Evolutionary conservation across 495 filamentous ascomycete species (phyloP), one percentile per base, ranked within the genome.

Genomic region (Podospora fimiseda): DNA sequence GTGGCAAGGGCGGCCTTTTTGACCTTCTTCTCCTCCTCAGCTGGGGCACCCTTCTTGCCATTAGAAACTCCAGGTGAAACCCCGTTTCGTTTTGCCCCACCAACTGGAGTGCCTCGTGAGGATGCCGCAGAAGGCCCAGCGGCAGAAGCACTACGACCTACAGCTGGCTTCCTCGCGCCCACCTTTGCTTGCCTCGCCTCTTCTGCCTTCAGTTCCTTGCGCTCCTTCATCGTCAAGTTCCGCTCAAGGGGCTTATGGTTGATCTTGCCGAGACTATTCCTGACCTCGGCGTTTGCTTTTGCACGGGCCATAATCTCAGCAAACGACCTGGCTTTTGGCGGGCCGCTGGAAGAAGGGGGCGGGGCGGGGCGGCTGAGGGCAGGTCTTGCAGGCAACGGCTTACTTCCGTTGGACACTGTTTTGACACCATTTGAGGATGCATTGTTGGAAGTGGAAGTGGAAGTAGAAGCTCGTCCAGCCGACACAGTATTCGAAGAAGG

Each of bases 271-370:
- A 79, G 67, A 23, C 72, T 66, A 15, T 68, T 70, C 59, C 74
- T 67, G 7, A 60, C 63, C 36, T 63, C 68, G 54, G 83, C 68
- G 38, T 71, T 76, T 39, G 73, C 76, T 60, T 82, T 75, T 7
- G 80, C 86, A 51, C 81, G 74, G 16, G 79, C 81, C 74, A 90
- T 78, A 51, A 88, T 85, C 55, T 86, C 83, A 41, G 76, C 76
- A 60, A 73, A 90, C 1, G 82, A 83, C 1, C 83, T 76, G 55
- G 84, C 86, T 60, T 84, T 85, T 11, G 75, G 79, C n/a, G 74
- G 60, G 37, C 58, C 66, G 4, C 70, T 65, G 16, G 62, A 61
- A 1, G 62, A 24, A 9, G 53, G 49, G 18, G 56, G 14, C 11
- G 53, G 49, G 18, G 56, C 15, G 5, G 60, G 59, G 1, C 59